These are phyloP conservation scores for Circinella umbellata DNA, from an alignment of 371 early-diverging fungal genomes.

Conservation along the genomic window DNA sequence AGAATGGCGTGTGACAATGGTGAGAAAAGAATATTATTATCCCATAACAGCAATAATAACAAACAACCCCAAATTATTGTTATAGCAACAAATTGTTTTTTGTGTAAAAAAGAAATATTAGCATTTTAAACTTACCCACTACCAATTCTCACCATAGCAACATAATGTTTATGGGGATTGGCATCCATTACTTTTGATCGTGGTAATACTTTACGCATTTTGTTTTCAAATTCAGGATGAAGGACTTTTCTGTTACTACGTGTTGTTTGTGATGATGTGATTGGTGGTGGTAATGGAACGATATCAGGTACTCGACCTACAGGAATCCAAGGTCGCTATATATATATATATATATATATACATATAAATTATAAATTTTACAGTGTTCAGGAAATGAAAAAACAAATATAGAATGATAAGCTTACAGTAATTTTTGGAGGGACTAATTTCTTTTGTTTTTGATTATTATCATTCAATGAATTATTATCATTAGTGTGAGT, in stretches of 20 bases:
- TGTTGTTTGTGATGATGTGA: slow-evolving; percentile 8
- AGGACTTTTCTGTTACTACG: slow-evolving; percentile 27
- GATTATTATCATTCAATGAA: slow-evolving; percentile 1
- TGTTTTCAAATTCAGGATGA: slow-evolving; percentile 48
- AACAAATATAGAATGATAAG: no score
- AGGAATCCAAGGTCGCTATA: slow-evolving; percentile 45
- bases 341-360: no score
- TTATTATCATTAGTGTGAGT: slow-evolving; percentile 13
- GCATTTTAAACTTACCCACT: slow-evolving; percentile 39
- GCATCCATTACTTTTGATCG: slow-evolving; percentile 44
- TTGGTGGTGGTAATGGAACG: slow-evolving; percentile 45
- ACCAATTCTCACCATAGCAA: slow-evolving; percentile 43
- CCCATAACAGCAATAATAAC: no score
- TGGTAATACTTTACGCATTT: slow-evolving; percentile 51
- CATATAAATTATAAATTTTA: no score
- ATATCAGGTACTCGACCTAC: slow-evolving; percentile 42
- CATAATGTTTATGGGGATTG: slow-evolving; percentile 44
- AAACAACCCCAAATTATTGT: no score
- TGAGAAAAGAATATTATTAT: no score
- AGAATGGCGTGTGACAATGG: no score
- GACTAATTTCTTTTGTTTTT: not conserved
- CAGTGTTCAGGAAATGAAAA: no score
- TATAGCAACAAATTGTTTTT: no score
- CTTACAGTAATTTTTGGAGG: slow-evolving; percentile 2
- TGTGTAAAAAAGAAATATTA: no score